Conservation (phyloP, 345 rosid genomes). For the Pistacia atlantica region DNA sequence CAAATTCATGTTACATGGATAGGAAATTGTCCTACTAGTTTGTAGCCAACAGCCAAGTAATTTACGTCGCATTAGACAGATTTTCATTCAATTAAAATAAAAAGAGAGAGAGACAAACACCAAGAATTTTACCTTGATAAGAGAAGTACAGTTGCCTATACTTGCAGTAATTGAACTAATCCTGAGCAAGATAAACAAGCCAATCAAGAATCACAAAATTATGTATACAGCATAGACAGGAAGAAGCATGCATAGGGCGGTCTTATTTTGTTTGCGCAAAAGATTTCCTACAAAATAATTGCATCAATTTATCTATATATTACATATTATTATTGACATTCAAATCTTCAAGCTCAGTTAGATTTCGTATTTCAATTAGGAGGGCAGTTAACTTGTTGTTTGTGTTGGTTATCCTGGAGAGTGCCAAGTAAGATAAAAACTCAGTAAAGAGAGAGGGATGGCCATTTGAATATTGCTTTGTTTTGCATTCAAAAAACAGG, state of each 20-base stretch:
- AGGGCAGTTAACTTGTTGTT: conserved; percentile 68
- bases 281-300: neutral
- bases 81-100: neutral
- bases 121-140: conserved; percentile 55
- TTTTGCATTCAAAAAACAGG: no score
- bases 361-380: conserved; percentile 67
- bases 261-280: neutral
- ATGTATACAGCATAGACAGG: neutral
- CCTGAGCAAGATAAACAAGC: conserved; percentile 41
- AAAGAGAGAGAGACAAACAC: neutral
- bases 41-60: neutral
- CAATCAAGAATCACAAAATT: neutral
- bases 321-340: conserved; percentile 81
- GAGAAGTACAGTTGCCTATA: conserved; percentile 61
- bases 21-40: neutral
- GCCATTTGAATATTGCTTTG: no score
- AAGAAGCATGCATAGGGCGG: neutral
- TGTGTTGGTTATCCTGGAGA: conserved; percentile 10
- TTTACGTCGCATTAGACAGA: neutral
- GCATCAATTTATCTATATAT: neutral
- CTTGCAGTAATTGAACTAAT: conserved; percentile 47
- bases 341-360: conserved; percentile 72
- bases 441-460: no score
- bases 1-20: no score
- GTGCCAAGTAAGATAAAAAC: no score